These are phyloP conservation scores for Piper longum DNA, from an alignment of 164 flowering plant genomes.

Conservation along the genomic window DNA sequence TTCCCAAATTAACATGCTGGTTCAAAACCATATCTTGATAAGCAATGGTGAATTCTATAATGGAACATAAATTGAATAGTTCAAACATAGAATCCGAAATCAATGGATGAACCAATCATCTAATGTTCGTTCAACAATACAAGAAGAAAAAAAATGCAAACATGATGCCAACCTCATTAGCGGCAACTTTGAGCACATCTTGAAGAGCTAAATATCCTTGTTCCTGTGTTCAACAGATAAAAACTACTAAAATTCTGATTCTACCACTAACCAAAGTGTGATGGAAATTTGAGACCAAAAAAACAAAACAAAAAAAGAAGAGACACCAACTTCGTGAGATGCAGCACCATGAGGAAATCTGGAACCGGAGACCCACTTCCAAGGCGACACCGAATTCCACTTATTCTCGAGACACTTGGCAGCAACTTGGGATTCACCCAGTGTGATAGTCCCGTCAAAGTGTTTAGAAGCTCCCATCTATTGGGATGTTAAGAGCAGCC, in stretches of 20 bases:
- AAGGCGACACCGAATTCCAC: constrained; percentile 39
- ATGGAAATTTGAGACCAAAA: no score
- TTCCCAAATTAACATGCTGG: no score
- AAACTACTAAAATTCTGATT: no score
- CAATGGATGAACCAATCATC: neutral
- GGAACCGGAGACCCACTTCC: constrained; percentile 38
- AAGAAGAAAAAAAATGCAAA: neutral
- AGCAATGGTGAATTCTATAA: neutral
- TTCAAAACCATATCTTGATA: no score
- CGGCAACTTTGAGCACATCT: constrained; percentile 14
- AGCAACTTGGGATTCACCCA: constrained; percentile 25
- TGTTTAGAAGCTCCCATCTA: constrained; percentile 14
- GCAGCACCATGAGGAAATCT: constrained; percentile 18
- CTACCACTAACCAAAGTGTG: neutral
- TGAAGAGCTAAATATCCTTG: constrained; percentile 46
- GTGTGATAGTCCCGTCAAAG: constrained; percentile 47
- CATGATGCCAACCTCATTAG: constrained; percentile 18
- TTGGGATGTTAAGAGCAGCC: no score
- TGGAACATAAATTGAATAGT: neutral
- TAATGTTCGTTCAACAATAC: neutral
- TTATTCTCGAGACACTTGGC: constrained; percentile 30
- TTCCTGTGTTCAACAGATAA: constrained; percentile 11
- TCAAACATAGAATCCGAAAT: neutral
- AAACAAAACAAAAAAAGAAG: neutral
- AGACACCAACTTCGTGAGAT: constrained; percentile 10